Evolutionary conservation across 2,329 filamentous ascomycete species (phyloP), one percentile per base, ranked within the genome.

Genomic region (Ophiostoma australiae): DNA sequence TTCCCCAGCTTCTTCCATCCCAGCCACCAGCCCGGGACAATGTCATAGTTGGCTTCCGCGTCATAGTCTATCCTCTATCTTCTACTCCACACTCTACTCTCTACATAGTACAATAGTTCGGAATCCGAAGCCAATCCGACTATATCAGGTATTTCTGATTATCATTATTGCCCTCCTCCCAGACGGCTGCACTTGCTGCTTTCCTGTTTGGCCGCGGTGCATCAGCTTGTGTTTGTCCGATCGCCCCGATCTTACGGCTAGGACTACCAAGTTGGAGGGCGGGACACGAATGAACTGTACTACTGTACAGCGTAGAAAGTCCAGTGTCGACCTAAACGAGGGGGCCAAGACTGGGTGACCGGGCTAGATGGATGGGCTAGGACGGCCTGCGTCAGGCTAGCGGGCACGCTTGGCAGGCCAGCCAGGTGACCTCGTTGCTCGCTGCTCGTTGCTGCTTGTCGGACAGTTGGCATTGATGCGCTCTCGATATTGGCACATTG

Each of bases 191-290:
- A 48, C 44, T 31, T 31, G 27, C 27, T 31, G 27, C 27, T 31
- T n/a, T 48, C 20, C 4, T 17, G 44, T 48, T 48, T 17, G 44
- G 17, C 17, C 17, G 15, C 44, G 17, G 44, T 48, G 37, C 37
- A 39, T 39, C 10, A 10, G 37, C 37, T 10, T 44, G 5, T 44
- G 17, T 58, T 58, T 4, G 23, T n/a, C 52, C 52, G 52, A 58
- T 58, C n/a, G 52, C 52, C 52, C 52, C 52, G 52, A 58, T 58
- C 52, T 58, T 58, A 58, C 52, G 52, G 15, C 52, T 6, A 55
- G 48, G 48, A 11, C 48, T 6, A 7, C 44, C 15, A 20, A 10
- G 48, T 23, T 55, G n/a, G 20, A 11, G 44, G 17, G 13, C 48
- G 48, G 48, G n/a, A 55, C 48, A 23, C 52, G 52, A n/a, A 58